Base-by-base conservation (phyloP, 495 filamentous ascomycete genomes). In the Bathelium albidoporum region DNA sequence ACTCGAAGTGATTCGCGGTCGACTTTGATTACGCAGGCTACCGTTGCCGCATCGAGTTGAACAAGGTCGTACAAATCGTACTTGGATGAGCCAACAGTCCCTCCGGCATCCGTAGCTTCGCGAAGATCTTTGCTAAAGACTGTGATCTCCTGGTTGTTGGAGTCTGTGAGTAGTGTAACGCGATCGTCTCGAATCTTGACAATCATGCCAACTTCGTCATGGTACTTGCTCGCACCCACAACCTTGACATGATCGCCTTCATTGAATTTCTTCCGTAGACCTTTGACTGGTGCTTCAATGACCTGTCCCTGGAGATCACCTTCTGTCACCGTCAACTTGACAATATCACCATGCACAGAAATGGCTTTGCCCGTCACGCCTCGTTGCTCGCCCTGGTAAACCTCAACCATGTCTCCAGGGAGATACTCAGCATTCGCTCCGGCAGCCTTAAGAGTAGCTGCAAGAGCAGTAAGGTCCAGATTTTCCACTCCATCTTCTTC, bases 231-330 rank as follows among this genome's bases (percentile, higher is more conserved):
- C 34, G 91, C 93, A 45, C 94, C 92, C 70, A 97, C 96, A 65
- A 97, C 93, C 75, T 97, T 97, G 78, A 97, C 95, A 72, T 99
- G 95, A 71, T 99, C 94, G 78, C 95, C 95, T 64, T 89, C 84
- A 62, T 80, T 84, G 83, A 99, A 99, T 34, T 87, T 82, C 75
- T 99, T 99, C 63, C 95, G 89, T 1, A 99, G 84, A 43, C 89
- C 88, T 73, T 92, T 96, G 53, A 92, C 86, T 16, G 95, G 93
- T 11, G 95, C 91, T 68, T 97, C 94, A 49, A 97, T 92, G 14
- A 77, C 85, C 70, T 95, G 89, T 18, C 95, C 95, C 45, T 76
- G 79, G 29, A 97, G 79, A 20, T 86, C 86, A 44, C 95, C 95
- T 68, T 93, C 87, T 1, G 83, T 66, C n/a, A 97, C 90, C 67